Percentiles rank a stretch among this genome's conserved stretches.
Conservation (phyloP, 768 basidiomycete species). For the Auricularia sp. region DNA sequence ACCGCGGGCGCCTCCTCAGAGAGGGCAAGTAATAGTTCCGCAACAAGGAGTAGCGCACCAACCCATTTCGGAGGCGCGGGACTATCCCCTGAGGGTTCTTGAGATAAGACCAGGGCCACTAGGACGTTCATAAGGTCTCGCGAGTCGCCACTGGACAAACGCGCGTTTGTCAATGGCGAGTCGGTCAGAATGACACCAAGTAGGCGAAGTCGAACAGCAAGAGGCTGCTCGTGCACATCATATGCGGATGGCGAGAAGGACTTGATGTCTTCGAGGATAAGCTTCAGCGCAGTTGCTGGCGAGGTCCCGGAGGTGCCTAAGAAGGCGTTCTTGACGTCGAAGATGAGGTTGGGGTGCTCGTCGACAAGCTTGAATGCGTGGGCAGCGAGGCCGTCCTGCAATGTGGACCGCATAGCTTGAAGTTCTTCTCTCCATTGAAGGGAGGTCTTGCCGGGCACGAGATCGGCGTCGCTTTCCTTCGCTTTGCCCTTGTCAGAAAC, state of each 20-base stretch:
- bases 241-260: slow-evolving; percentile 53
- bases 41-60: slow-evolving; percentile 72
- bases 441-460: slow-evolving; percentile 33
- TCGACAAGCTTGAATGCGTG: slow-evolving; percentile 75
- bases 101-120: slow-evolving; percentile 45
- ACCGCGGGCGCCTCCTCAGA: slow-evolving; percentile 63
- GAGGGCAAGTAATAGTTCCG: slow-evolving; percentile 70
- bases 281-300: slow-evolving; percentile 54
- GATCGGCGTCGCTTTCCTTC: slow-evolving; percentile 12
- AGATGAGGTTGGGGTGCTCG: slow-evolving; percentile 77
- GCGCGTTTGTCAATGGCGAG: slow-evolving; percentile 46
- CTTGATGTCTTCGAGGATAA: slow-evolving; percentile 70
- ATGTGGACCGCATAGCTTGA: slow-evolving; percentile 50
- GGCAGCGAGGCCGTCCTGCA: slow-evolving; percentile 53
- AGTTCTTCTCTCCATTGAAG: slow-evolving; percentile 61
- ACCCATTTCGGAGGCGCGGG: slow-evolving; percentile 63
- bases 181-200: slow-evolving; percentile 78
- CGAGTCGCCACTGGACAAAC: slow-evolving; percentile 34
- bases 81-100: background rate
- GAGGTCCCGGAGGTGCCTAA: slow-evolving; percentile 45
- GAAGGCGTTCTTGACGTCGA: slow-evolving; percentile 79
- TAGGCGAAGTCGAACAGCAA: slow-evolving; percentile 76
- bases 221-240: slow-evolving; percentile 61
- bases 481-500: slow-evolving; percentile 20
- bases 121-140: slow-evolving; percentile 56